Evolutionary conservation across 2,329 filamentous ascomycete genomes (phyloP).

Genomic region (Ascochyta koolunga): DNA sequence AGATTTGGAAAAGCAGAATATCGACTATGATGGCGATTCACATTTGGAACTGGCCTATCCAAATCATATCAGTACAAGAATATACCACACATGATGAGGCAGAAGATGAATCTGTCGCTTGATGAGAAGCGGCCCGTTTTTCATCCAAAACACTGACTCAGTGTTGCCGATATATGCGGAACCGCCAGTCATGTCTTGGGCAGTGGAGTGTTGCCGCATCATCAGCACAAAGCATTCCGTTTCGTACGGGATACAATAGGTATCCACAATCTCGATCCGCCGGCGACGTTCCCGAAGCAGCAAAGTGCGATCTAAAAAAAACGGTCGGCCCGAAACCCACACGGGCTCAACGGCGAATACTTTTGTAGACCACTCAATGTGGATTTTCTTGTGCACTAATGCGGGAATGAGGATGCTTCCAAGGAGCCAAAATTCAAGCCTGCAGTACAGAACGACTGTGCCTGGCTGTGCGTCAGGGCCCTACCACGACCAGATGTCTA

Average conservation of each 20-base stretch:
- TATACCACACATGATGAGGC: not conserved
- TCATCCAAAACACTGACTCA: conserved; percentile 2
- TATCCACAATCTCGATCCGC: conserved; percentile 4
- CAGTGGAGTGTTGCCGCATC: not conserved
- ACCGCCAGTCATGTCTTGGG: not conserved
- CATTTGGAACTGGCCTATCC: not conserved
- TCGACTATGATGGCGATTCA: not conserved
- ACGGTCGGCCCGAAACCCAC: conserved; percentile 3
- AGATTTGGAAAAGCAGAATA: not conserved
- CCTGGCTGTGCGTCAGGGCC: conserved; percentile 3
- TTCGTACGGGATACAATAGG: not conserved
- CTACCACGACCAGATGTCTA: not conserved
- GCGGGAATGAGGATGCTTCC: not conserved
- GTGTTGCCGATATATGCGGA: not conserved
- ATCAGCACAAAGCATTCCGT: not conserved
- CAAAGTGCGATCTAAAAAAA: conserved; percentile 1
- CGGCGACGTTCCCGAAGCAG: conserved; percentile 1
- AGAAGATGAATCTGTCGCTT: not conserved
- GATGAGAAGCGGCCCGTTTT: not conserved
- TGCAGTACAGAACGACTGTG: not conserved
- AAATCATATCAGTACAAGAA: not conserved
- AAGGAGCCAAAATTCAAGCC: not conserved
- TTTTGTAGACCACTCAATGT: not conserved
- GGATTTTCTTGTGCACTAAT: not conserved
- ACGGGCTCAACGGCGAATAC: not conserved